Conservation (phyloP, 2,329 filamentous ascomycete species). For the Penicillium psychrosexuale region DNA sequence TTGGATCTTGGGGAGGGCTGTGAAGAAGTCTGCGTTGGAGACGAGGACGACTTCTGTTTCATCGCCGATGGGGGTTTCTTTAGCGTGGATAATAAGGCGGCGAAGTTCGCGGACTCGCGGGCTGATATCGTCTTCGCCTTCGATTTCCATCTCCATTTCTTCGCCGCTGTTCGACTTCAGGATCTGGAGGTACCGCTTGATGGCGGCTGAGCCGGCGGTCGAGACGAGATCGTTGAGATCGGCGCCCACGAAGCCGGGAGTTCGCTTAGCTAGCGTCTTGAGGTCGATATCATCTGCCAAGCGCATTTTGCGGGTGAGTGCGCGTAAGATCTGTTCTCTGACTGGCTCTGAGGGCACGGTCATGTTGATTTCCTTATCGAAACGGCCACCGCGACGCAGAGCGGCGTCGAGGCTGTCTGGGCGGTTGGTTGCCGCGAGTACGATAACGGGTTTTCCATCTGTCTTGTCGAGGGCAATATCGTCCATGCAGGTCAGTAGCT, state of each 20-base stretch:
- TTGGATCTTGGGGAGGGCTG: slow-evolving; percentile 70
- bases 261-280: slow-evolving; percentile 70
- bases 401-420: slow-evolving; percentile 82
- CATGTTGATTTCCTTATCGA: slow-evolving; percentile 81
- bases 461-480: slow-evolving; percentile 69
- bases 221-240: slow-evolving; percentile 73
- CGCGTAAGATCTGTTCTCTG: slow-evolving; percentile 72
- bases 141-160: slow-evolving; percentile 52
- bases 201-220: slow-evolving; percentile 63
- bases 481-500: slow-evolving; percentile 84
- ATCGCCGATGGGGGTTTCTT: slow-evolving; percentile 49
- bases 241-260: slow-evolving; percentile 88
- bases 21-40: slow-evolving; percentile 66
- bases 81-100: slow-evolving; percentile 55
- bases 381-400: slow-evolving; percentile 69
- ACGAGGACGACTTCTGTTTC: slow-evolving; percentile 57
- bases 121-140: slow-evolving; percentile 37
- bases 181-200: slow-evolving; percentile 57
- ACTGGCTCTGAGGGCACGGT: slow-evolving; percentile 78
- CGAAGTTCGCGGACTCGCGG: slow-evolving; percentile 47
- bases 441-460: slow-evolving; percentile 74
- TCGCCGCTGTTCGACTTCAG: slow-evolving; percentile 47
- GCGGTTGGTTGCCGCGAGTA: slow-evolving; percentile 85
- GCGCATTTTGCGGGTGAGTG: slow-evolving; percentile 64
- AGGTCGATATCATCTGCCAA: slow-evolving; percentile 72